Conservation (phyloP, 1,139 yeast species). For the Yamadazyma triangularis region DNA sequence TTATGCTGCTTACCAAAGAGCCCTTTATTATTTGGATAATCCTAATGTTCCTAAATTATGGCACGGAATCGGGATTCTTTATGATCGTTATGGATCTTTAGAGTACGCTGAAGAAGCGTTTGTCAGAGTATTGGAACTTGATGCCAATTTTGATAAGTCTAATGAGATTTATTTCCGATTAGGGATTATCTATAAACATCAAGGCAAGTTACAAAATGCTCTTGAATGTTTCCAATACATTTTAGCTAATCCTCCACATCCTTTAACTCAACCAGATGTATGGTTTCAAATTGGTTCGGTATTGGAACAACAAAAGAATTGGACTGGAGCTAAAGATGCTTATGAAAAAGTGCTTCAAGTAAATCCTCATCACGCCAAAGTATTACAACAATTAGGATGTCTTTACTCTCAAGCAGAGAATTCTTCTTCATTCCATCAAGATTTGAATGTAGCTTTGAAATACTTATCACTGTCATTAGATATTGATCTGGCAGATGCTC, state of each 20-base stretch:
- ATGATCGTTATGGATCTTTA: constrained; percentile 91
- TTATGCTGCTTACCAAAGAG: constrained; percentile 94
- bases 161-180: constrained; percentile 93
- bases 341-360: constrained; percentile 88
- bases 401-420: constrained; percentile 76
- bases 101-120: constrained; percentile 99
- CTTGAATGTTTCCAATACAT: constrained; percentile 93
- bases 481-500: constrained; percentile 87
- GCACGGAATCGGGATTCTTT: constrained; percentile 97
- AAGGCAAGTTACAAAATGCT: constrained; percentile 80
- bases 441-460: constrained; percentile 77
- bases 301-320: constrained; percentile 89
- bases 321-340: constrained; percentile 89
- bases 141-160: constrained; percentile 93
- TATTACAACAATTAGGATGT: constrained; percentile 93
- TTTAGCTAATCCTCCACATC: constrained; percentile 86
- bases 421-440: constrained; percentile 44
- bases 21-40: constrained; percentile 82
- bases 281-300: constrained; percentile 99
- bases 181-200: constrained; percentile 97
- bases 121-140: constrained; percentile 90
- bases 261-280: constrained; percentile 92
- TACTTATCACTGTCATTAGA: constrained; percentile 84
- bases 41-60: constrained; percentile 95
- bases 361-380: constrained; percentile 93